These are phyloP conservation scores for Silene vulgaris DNA, from an alignment of 179 eudicot species.

Conservation along the genomic window DNA sequence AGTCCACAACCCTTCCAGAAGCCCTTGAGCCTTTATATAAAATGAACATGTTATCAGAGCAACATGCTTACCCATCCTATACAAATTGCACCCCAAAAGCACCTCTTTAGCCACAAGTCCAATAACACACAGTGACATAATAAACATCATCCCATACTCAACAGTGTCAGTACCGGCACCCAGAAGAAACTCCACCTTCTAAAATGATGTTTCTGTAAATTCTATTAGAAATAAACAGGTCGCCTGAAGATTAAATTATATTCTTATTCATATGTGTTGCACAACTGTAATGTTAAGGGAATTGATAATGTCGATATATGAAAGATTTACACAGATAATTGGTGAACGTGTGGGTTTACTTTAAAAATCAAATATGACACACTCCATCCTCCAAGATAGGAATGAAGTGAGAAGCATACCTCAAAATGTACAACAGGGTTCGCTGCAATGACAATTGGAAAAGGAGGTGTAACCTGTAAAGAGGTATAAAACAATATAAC, in stretches of 20 bases:
- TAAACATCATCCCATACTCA: neutral
- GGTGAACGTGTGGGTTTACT: no score
- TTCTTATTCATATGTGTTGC: neutral
- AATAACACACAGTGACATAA: neutral
- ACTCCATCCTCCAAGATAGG: neutral
- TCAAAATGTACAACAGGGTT: slow-evolving; percentile 78
- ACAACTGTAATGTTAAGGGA: neutral
- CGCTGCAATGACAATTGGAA: slow-evolving; percentile 67
- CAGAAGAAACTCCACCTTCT: neutral
- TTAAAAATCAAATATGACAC: neutral
- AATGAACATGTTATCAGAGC: neutral
- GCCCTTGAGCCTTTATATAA: neutral
- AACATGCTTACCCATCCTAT: neutral
- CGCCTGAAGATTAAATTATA: neutral
- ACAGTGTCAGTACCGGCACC: neutral
- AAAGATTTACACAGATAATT: neutral
- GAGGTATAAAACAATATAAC: slow-evolving; percentile 13
- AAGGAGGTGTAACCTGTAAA: slow-evolving; percentile 89
- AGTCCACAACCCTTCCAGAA: neutral
- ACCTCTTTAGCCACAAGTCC: neutral
- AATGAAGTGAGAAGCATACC: slow-evolving; percentile 41
- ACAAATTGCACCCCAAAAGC: neutral
- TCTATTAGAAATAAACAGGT: neutral
- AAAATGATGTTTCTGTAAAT: neutral
- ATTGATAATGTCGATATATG: neutral